Evolutionary conservation across 306 rosid species (phyloP).

Genomic region (Cicer pinnatifidum): DNA sequence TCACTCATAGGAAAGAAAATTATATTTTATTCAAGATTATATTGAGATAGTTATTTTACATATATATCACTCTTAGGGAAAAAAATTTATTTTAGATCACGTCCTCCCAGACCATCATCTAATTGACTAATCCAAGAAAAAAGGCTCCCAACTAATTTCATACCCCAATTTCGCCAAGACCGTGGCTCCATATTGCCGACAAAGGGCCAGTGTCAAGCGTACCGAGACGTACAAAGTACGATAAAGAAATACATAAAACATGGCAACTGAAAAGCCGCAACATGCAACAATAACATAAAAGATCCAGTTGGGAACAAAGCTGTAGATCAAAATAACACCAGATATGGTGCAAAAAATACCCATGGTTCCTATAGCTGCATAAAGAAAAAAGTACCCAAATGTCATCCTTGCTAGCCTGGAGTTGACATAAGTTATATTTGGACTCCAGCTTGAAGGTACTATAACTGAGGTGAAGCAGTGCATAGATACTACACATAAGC

Average conservation of each 20-base stretch:
- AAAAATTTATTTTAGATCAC: background rate
- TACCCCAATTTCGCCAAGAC: background rate
- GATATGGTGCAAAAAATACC: background rate
- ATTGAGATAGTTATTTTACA: too few relatives aligned
- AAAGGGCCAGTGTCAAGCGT: background rate
- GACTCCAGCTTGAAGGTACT: slow-evolving; percentile 4
- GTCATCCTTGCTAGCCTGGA: background rate
- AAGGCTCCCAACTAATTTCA: background rate
- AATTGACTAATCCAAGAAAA: background rate
- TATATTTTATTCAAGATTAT: too few relatives aligned
- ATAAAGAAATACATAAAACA: background rate
- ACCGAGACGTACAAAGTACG: background rate
- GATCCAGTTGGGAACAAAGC: background rate
- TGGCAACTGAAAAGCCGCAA: background rate
- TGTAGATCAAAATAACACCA: slow-evolving; percentile 6
- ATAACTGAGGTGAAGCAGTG: background rate
- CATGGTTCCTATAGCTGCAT: background rate
- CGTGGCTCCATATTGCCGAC: background rate
- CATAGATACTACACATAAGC: background rate
- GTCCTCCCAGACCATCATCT: background rate
- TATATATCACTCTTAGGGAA: too few relatives aligned
- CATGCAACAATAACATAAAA: background rate
- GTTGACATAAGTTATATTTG: background rate
- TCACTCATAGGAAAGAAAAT: too few relatives aligned
- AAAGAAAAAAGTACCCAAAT: background rate